A percentile compares a stretch with the other conserved stretches of the same genome.
Evolutionary conservation across 2,329 filamentous ascomycete species (phyloP).

Genomic region (Ceratocystis ficicola): DNA sequence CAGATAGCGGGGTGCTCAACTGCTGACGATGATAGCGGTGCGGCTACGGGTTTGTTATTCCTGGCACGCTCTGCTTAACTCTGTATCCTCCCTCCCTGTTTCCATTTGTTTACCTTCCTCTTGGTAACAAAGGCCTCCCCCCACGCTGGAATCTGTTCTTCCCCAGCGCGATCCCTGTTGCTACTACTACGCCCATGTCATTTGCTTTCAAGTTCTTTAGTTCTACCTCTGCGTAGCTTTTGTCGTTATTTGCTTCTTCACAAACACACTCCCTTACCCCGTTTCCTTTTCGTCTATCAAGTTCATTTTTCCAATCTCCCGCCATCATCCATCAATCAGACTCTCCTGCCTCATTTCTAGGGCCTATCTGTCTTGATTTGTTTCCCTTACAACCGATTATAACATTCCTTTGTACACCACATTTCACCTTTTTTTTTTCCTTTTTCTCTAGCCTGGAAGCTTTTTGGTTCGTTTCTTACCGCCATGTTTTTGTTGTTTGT

Average conservation of each 20-base stretch:
- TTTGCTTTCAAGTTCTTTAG: constrained; percentile 5
- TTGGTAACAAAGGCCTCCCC: not conserved
- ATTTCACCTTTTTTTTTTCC: not conserved
- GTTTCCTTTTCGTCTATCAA: not conserved
- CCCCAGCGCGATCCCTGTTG: not conserved
- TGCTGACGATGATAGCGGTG: constrained; percentile 30
- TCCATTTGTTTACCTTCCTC: not conserved
- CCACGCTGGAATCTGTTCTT: not conserved
- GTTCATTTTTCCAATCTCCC: not conserved
- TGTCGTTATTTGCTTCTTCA: not conserved
- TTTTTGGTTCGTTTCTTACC: not conserved
- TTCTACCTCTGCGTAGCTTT: too few species aligned
- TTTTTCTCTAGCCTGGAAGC: too few species aligned
- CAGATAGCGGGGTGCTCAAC: constrained; percentile 24
- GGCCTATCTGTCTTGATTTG: not conserved
- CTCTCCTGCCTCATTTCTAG: not conserved
- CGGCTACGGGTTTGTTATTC: constrained; percentile 32
- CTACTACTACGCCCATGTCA: not conserved
- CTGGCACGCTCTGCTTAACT: constrained; percentile 7
- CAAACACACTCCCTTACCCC: not conserved
- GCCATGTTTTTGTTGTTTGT: not conserved
- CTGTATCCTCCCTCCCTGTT: not conserved
- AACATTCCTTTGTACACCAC: constrained; percentile 9
- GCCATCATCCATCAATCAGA: not conserved
- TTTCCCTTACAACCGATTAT: not conserved